Percentiles rank a stretch among this genome's conserved stretches.
Evolutionary conservation across 106 monocot genomes (phyloP).

Genomic region (Chionographis japonica): DNA sequence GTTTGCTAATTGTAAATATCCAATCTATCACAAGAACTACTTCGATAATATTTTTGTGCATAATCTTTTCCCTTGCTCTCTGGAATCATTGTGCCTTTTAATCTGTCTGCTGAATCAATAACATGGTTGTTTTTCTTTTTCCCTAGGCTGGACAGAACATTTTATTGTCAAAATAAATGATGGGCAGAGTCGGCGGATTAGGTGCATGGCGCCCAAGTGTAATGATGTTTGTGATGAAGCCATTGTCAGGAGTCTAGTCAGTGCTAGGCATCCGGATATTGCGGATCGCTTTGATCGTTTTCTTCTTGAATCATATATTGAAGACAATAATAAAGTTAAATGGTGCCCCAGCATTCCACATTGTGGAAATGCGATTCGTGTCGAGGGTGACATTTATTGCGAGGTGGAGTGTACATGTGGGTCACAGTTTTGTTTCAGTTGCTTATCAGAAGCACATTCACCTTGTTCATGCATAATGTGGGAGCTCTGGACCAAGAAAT

Average conservation of each 20-base stretch:
- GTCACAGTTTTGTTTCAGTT: constrained; percentile 84
- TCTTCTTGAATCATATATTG: constrained; percentile 90
- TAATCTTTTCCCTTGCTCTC: background rate
- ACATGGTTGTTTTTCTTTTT: constrained; percentile 7
- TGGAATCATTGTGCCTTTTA: background rate
- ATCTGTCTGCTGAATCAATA: background rate
- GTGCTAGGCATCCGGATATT: constrained; percentile 53
- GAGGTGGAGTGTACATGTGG: constrained; percentile 97
- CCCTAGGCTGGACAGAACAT: constrained; percentile 81
- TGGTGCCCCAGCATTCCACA: constrained; percentile 90
- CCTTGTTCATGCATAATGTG: constrained; percentile 96
- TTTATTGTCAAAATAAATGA: constrained; percentile 91
- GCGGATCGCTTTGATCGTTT: constrained; percentile 86
- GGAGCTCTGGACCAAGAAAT: constrained; percentile 89
- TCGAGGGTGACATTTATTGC: constrained; percentile 69
- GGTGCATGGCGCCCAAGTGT: constrained; percentile 81
- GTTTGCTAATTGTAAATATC: too few relatives aligned
- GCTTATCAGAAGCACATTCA: constrained; percentile 79
- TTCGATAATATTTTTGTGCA: too few relatives aligned
- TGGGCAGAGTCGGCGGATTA: constrained; percentile 70
- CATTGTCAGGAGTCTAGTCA: constrained; percentile 54
- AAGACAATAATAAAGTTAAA: constrained; percentile 93
- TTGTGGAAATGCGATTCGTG: constrained; percentile 92
- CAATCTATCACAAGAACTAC: too few relatives aligned
- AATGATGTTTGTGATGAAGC: constrained; percentile 75